These are phyloP conservation scores for Rasamsonia emersonii DNA, from an alignment of 2,329 filamentous ascomycete genomes.

Conservation along the genomic window DNA sequence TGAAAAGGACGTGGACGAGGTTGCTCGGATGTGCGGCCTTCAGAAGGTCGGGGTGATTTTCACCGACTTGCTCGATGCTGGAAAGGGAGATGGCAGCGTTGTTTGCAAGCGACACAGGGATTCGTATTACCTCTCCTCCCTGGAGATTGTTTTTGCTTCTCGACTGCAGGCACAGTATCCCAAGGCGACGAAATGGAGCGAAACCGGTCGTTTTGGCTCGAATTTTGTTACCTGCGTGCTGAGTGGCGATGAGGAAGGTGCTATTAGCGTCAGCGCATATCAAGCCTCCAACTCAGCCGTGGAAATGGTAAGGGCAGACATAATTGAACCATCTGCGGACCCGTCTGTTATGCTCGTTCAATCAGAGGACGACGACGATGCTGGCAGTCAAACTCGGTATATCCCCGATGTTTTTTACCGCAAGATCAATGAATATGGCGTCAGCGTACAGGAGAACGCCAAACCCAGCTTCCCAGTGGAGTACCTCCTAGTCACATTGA, in stretches of 20 bases:
- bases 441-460: constrained; percentile 92
- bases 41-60: constrained; percentile 89
- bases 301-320: constrained; percentile 92
- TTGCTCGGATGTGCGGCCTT: constrained; percentile 75
- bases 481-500: constrained; percentile 90
- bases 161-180: constrained; percentile 81
- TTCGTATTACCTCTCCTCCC: constrained; percentile 86
- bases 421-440: constrained; percentile 90
- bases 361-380: constrained; percentile 74
- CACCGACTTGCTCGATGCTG: constrained; percentile 81
- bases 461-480: constrained; percentile 95
- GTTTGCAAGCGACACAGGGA: constrained; percentile 93
- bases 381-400: constrained; percentile 64
- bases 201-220: constrained; percentile 86
- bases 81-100: constrained; percentile 72
- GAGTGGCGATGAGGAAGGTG: constrained; percentile 81
- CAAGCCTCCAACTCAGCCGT: constrained; percentile 93
- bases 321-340: constrained; percentile 90
- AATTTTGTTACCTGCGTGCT: constrained; percentile 96
- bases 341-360: constrained; percentile 91
- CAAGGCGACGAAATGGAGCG: constrained; percentile 92
- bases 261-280: constrained; percentile 83
- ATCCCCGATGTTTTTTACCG: constrained; percentile 97
- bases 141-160: constrained; percentile 84
- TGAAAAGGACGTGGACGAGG: constrained; percentile 68